A percentile compares a stretch with the other conserved stretches of the same genome.
Evolutionary conservation across 106 monocot species (phyloP).

Genomic region (Xerophyta viscosa): DNA sequence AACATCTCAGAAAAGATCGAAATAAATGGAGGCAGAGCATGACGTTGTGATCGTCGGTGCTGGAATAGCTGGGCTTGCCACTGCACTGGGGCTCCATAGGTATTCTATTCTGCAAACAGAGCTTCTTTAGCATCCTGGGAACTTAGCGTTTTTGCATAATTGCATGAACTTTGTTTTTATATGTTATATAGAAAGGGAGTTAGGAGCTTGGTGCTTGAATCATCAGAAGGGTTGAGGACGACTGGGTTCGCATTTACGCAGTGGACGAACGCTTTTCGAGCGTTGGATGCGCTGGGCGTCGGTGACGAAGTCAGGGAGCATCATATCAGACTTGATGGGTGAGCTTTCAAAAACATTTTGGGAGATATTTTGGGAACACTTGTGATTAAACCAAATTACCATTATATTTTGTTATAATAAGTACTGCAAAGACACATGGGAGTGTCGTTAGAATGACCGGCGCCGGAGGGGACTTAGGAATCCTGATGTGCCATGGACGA

Average conservation of each 20-base stretch:
- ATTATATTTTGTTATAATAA: no score
- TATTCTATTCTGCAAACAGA: background rate
- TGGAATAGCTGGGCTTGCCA: constrained; percentile 30
- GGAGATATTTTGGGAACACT: no score
- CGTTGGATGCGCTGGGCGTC: constrained; percentile 49
- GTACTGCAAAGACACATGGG: no score
- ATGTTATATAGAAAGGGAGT: constrained; percentile 25
- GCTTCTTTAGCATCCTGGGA: background rate
- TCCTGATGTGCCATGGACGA: no score
- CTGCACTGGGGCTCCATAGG: constrained; percentile 21
- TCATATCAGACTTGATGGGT: constrained; percentile 16
- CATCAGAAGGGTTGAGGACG: constrained; percentile 28
- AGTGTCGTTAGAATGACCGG: no score
- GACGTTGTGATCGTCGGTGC: constrained; percentile 27
- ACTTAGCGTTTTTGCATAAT: background rate
- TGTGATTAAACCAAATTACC: no score
- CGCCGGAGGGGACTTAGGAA: no score
- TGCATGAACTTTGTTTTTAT: background rate
- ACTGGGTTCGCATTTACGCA: constrained; percentile 34
- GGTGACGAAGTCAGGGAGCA: constrained; percentile 20
- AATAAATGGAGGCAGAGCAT: constrained; percentile 1
- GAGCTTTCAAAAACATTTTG: no score
- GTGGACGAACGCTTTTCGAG: constrained; percentile 50
- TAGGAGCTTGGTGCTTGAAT: constrained; percentile 42
- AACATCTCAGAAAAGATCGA: no score